Evolutionary conservation across 306 rosid genomes (phyloP), one percentile per base, ranked within the genome.

Genomic region (Casuarina cunninghamiana): DNA sequence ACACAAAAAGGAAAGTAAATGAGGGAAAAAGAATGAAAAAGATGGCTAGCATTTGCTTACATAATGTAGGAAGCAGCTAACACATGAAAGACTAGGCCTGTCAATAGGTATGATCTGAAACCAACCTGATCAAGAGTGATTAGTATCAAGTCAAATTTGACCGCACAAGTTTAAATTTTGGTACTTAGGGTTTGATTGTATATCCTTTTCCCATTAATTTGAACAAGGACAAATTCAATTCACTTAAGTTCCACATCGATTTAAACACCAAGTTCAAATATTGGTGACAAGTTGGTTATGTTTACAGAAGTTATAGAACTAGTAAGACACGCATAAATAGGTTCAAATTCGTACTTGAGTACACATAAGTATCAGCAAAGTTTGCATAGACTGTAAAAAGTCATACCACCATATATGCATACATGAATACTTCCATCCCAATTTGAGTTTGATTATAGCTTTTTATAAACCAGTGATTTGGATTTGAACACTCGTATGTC

Each of bases 1-100:
- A 71, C 78, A 78, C 49, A 73, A 72, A 51, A 69, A 75, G 46
- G 53, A 73, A 79, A 72, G 77, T 44, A 32, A 74, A 76, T 79
- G 63, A 71, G 51, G 38, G 49, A 45, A 72, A 37, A 42, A 58
- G n/a, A 75, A 3, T 19, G 77, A 35, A 79, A 50, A 11, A 39
- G 48, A 58, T 49, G 35, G 74, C 57, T 41, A 8, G 21, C 79
- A 69, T 57, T 87, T 62, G 76, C 51, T 43, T 77, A 32, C 37
- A 8, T 43, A 75, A 70, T 71, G 50, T 61, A 84, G 78, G 83
- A 82, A 82, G 53, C 15, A 48, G 43, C 17, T 16, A 41, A 42
- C 32, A 66, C 12, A 0, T 6, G 32, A 61, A 61, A 61, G n/a
- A 42, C 42, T 42, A 17, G 50, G 49, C 50, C 37, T 8, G 71